Conservation (phyloP, 345 rosid species). For the Eucalyptus erythrocorys region DNA sequence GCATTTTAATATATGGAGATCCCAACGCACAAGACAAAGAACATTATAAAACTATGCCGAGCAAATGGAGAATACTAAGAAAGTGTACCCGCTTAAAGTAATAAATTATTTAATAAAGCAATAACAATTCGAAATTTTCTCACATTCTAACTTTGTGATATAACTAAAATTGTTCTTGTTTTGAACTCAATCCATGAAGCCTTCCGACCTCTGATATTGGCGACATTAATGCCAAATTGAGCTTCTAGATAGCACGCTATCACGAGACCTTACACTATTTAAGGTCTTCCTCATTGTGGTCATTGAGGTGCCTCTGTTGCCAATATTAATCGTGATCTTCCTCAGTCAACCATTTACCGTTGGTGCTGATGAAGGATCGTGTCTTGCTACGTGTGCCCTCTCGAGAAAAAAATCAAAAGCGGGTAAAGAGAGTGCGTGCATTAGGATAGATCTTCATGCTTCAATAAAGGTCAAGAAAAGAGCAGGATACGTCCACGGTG, state of each 20-base stretch:
- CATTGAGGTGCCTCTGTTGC: no score
- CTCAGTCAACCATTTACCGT: neutral
- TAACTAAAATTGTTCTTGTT: no score
- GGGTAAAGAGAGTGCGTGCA: neutral
- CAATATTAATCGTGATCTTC: neutral
- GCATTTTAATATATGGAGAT: conserved; percentile 62
- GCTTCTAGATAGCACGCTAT: neutral
- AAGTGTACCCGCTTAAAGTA: neutral
- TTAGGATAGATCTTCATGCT: neutral
- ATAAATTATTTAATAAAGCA: no score
- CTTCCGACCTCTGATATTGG: no score
- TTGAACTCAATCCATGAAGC: no score
- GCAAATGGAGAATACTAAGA: conserved; percentile 69
- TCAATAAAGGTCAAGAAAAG: neutral
- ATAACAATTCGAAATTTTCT: no score
- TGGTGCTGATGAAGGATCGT: neutral
- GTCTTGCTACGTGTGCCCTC: neutral
- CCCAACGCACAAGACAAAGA: conserved; percentile 76
- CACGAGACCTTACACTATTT: neutral
- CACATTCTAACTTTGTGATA: no score
- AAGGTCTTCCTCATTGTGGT: no score
- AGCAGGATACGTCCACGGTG: no score
- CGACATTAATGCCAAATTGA: neutral
- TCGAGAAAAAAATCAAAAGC: neutral
- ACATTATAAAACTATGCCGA: conserved; percentile 45